A percentile compares a stretch with the other conserved stretches of the same genome.
Evolutionary conservation across 352 stramenopile genomes (phyloP).

Genomic region (Globisporangium uncinulatum): DNA sequence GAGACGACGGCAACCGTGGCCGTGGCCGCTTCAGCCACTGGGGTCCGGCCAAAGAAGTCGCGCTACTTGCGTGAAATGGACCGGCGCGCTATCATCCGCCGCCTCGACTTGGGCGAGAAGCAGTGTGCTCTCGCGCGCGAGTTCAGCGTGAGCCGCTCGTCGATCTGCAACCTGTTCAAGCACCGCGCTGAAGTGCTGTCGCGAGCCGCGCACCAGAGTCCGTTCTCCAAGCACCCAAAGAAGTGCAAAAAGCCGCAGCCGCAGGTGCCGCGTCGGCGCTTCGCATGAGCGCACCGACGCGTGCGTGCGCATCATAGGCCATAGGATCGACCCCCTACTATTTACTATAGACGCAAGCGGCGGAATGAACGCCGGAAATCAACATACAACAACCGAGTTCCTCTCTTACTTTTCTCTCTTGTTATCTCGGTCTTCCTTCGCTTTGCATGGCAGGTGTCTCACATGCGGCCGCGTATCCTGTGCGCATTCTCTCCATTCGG

Average conservation of each 20-base stretch:
- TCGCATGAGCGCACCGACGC: background rate
- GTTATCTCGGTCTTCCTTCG: too few relatives aligned
- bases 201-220: conserved; percentile 33
- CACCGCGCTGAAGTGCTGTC: conserved; percentile 46
- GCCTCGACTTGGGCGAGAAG: conserved; percentile 55
- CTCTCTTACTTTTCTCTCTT: too few relatives aligned
- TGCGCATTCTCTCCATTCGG: too few relatives aligned
- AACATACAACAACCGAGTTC: too few relatives aligned
- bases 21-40: background rate
- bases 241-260: conserved; percentile 14
- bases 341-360: too few relatives aligned
- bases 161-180: conserved; percentile 71
- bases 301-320: too few relatives aligned
- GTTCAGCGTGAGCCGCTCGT: conserved; percentile 59
- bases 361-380: too few relatives aligned
- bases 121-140: conserved; percentile 58
- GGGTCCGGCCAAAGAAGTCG: conserved; percentile 29
- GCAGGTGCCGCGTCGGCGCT: background rate
- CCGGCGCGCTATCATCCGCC: conserved; percentile 48
- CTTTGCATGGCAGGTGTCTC: too few relatives aligned
- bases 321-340: conserved; percentile 1
- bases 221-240: conserved; percentile 60
- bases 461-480: too few relatives aligned
- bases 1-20: background rate
- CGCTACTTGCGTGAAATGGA: conserved; percentile 68